Conservation (phyloP, 1,284 basidiomycete species). For the Stygiomarasmius scandens region DNA sequence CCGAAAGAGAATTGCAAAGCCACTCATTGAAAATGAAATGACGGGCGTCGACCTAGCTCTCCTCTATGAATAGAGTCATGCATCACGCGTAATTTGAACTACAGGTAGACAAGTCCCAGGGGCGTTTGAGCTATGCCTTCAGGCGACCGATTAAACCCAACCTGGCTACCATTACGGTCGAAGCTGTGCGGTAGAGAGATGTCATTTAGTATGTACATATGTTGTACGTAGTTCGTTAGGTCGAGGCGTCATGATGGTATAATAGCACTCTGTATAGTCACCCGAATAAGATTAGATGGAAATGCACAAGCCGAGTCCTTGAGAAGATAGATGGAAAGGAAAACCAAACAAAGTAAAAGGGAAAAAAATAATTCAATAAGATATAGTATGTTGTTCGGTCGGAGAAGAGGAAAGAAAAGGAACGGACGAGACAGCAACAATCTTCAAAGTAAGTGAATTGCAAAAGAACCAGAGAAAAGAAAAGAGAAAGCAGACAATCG, state of each 20-base stretch:
- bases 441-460: not conserved
- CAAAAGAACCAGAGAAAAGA: not conserved
- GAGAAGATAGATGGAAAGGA: not conserved
- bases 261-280: conserved; percentile 10
- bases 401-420: not conserved
- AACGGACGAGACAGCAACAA: not conserved
- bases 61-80: too few relatives aligned
- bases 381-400: too few relatives aligned
- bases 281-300: conserved; percentile 1
- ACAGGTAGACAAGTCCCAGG: too few relatives aligned
- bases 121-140: too few relatives aligned
- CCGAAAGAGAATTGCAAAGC: too few relatives aligned
- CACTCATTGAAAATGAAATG: too few relatives aligned
- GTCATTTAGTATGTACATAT: too few relatives aligned
- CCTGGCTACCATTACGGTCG: too few relatives aligned
- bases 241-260: not conserved
- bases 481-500: not conserved
- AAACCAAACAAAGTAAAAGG: not conserved
- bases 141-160: too few relatives aligned
- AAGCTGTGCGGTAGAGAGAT: too few relatives aligned
- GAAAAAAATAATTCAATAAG: not conserved
- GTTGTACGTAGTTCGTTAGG: not conserved
- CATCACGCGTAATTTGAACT: too few relatives aligned
- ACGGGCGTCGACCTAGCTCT: too few relatives aligned
- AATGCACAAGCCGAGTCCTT: conserved; percentile 8